Conservation (phyloP, 805 yeast species). For the Myxozyma neglecta region DNA sequence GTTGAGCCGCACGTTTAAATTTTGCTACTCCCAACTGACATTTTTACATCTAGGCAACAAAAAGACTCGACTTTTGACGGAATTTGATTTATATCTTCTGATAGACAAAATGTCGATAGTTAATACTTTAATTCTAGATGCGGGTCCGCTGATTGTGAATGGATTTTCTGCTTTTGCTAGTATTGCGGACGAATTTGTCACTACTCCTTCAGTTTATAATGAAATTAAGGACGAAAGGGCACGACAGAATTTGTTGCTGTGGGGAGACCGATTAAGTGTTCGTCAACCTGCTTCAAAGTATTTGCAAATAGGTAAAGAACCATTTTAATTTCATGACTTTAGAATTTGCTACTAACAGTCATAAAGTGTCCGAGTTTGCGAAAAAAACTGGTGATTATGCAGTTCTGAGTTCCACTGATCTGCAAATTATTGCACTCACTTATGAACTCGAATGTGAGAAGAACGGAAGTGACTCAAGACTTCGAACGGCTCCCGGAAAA, state of each 20-base stretch:
- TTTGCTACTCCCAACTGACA: constrained; percentile 4
- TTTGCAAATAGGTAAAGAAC: constrained; percentile 46
- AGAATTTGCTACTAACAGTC: constrained; percentile 20
- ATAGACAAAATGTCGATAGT: constrained; percentile 5
- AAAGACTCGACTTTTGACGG: not conserved
- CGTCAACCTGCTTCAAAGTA: constrained; percentile 74
- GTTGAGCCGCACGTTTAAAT: constrained; percentile 4
- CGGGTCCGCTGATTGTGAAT: constrained; percentile 90
- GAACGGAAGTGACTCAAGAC: constrained; percentile 66
- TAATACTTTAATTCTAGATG: constrained; percentile 70
- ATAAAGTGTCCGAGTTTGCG: constrained; percentile 66
- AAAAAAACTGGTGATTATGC: constrained; percentile 86
- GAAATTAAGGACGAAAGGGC: constrained; percentile 88
- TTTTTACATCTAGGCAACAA: not conserved
- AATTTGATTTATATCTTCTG: not conserved
- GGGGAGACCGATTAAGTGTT: constrained; percentile 67
- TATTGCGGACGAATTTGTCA: constrained; percentile 69
- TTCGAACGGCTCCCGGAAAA: constrained; percentile 69
- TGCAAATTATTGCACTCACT: constrained; percentile 86
- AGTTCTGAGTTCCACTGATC: constrained; percentile 86
- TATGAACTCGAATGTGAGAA: constrained; percentile 79
- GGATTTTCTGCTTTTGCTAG: constrained; percentile 70
- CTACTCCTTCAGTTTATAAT: constrained; percentile 86
- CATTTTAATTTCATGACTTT: not conserved
- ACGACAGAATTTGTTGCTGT: constrained; percentile 70